Evolutionary conservation across 805 yeast species (phyloP), one percentile per base, ranked within the genome.

Genomic region (Hanseniaspora guilliermondii): DNA sequence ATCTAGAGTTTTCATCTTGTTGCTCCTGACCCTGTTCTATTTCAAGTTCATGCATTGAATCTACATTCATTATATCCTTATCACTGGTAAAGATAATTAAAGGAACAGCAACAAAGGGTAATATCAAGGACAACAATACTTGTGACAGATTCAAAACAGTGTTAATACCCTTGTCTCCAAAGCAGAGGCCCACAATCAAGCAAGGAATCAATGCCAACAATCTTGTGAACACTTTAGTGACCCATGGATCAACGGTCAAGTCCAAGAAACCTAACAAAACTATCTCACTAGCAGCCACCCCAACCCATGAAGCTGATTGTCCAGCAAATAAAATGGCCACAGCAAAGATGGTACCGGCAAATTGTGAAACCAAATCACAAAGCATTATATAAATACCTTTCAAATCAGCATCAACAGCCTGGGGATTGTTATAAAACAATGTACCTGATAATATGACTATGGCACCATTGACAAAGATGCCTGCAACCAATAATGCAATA

Each of bases 241-340:
- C 72, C 70, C 88, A 88, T 1, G 97, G 96, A 36, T 85, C 79
- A 57, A 87, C 75, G 6, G 84, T 72, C 85, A 95, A 85, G 57
- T 77, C 73, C 25, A 87, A 73, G 61, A 87, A 89, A 0, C 97
- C 97, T 66, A 88, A 96, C 62, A 87, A 80, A 8, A 88, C 94
- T 80, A 87, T 86, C 65, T 88, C 96, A 37, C 96, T 95, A 1
- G 96, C 89, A 62, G 89, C 75, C 0, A 96, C 89, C 64, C 95
- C 88, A 19, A 88, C 95, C 39, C 91, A 85, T 41, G 96, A 96
- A 2, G 96, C 96, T 62, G 93, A 83, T 64, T 88, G 91, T n/a
- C 97, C 97, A 14, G 91, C 82, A 64, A 85, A 88, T 46, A 88
- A 71, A 68, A 88, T 76, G 0, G 96, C 96, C 49, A 87, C 68